These are phyloP conservation scores for Plasmodium falciparum DNA, from an alignment of 169 alveolate species.

Conservation along the genomic window DNA sequence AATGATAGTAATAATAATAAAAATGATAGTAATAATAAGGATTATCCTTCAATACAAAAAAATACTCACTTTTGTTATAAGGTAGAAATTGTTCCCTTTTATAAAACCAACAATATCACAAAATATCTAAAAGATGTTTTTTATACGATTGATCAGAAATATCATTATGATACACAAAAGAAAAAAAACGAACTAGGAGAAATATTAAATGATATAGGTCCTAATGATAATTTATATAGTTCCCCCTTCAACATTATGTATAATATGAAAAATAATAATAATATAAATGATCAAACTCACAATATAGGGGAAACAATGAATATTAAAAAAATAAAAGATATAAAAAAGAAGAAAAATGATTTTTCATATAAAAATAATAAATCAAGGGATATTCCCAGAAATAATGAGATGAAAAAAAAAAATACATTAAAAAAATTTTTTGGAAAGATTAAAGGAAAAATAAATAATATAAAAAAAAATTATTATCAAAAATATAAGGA, in stretches of 20 bases:
- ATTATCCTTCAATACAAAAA: background rate
- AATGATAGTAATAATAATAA: background rate
- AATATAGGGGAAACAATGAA: background rate
- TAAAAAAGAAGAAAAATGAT: background rate
- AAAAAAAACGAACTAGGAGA: background rate
- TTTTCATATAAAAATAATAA: background rate
- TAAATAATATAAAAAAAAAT: conserved; percentile 17
- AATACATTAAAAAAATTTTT: background rate
- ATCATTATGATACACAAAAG: background rate
- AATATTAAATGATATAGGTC: conserved; percentile 10
- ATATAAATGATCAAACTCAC: background rate
- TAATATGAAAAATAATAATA: conserved; percentile 1
- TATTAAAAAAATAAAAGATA: background rate
- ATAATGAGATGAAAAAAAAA: background rate
- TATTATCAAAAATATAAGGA: conserved; percentile 6
- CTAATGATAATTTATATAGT: conserved; percentile 1
- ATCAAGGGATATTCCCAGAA: background rate
- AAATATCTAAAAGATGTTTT: conserved; percentile 29
- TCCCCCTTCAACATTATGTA: conserved; percentile 45
- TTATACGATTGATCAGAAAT: conserved; percentile 3
- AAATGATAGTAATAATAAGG: background rate
- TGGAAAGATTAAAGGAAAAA: conserved; percentile 14
- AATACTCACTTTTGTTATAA: conserved; percentile 31
- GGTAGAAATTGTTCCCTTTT: conserved; percentile 61
- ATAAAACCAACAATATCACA: conserved; percentile 30